Evolutionary conservation across 306 rosid genomes (phyloP), one percentile per base, ranked within the genome.

Genomic region (Dalbergia oliveri): DNA sequence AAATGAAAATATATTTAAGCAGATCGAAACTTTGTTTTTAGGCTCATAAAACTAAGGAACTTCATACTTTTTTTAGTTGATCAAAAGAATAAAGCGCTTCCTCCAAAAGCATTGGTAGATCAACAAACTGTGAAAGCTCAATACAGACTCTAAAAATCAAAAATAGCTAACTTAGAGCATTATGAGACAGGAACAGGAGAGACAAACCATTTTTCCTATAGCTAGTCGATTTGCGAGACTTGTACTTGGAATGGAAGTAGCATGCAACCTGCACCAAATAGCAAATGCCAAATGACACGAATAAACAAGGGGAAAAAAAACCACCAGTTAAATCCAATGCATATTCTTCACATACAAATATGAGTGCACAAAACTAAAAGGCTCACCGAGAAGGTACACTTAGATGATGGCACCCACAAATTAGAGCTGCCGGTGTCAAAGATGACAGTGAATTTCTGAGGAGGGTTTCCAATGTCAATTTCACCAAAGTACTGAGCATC

Each of bases 401-500:
- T 86, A 18, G 88, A 37, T 1, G 99, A 93, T n/a, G 99, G 98
- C 58, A 95, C 98, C 99, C 99, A 95, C 80, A 90, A 66, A 79
- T 95, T 95, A 18, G 99, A 86, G 87, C 99, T 95, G 0, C 99
- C 98, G 0, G 99, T 93, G 79, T 95, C 99, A 18, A 95, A 95
- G 79, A 95, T 86, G 6, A 91, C 97, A 43, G 89, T 87, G 85
- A 95, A 93, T 75, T 76, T 87, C 83, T 95, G 99, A 58, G 96
- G 92, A 33, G 99, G 90, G 63, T 89, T 88, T 31, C 99, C 99
- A 57, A 95, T 89, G 33, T 76, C 77, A 53, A 95, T 93, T 83
- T 93, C 99, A 37, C 99, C 99, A 63, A 72, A 93, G 78, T 95
- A 95, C 85, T 95, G 99, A 80, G 99, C 98, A 84, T 95, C 98